Conservation (phyloP, 495 filamentous ascomycete genomes). For the Podospora australis region DNA sequence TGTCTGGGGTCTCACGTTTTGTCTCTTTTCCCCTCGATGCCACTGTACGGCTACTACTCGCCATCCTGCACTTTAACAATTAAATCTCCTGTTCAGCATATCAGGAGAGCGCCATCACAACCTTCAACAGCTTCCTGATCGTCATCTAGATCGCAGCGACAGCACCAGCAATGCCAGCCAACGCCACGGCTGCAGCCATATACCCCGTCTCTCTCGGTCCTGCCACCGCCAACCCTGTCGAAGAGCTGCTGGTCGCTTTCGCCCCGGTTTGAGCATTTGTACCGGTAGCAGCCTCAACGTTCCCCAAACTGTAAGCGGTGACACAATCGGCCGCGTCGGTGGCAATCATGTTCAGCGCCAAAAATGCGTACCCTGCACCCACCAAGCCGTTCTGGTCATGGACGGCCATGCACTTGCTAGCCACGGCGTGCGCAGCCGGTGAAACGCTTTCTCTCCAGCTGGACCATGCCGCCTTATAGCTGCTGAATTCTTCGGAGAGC, state of each 20-base stretch:
- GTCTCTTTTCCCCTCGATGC: no score
- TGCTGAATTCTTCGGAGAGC: neutral
- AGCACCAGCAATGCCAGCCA: neutral
- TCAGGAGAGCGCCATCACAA: no score
- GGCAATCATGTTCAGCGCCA: neutral
- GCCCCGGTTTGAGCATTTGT: neutral
- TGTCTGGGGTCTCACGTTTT: no score
- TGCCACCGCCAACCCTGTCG: neutral
- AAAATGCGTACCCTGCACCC: no score
- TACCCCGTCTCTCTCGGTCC: neutral
- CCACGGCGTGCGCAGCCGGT: neutral
- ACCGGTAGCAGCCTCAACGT: neutral
- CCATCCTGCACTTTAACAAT: no score
- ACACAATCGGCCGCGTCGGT: neutral
- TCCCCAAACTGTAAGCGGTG: neutral
- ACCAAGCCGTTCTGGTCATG: neutral
- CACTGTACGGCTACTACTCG: no score
- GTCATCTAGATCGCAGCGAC: neutral
- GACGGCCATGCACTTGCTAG: neutral
- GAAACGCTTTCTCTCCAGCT: neutral
- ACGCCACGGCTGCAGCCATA: neutral
- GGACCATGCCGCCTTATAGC: neutral
- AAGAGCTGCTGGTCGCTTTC: neutral
- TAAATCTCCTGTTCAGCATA: no score
- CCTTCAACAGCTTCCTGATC: no score